Conservation (phyloP, 1,139 yeast genomes). For the Yamadazyma pseudoaaseri region DNA sequence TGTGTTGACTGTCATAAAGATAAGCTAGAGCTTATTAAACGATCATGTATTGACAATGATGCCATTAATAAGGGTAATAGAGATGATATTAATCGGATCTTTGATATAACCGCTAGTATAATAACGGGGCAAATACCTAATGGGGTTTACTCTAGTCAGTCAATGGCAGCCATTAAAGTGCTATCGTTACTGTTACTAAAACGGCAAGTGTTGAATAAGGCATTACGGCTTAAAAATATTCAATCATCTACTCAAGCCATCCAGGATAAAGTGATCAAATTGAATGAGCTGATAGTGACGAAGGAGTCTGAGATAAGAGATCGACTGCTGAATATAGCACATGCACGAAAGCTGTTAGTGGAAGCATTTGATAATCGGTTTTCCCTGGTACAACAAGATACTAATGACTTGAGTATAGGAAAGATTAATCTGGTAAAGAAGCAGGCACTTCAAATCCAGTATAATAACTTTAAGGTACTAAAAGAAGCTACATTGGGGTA, state of each 20-base stretch:
- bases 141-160: conserved; percentile 4
- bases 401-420: not conserved
- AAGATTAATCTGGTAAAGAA: conserved; percentile 27
- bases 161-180: conserved; percentile 27
- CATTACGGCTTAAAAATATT: conserved; percentile 23
- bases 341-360: conserved; percentile 2
- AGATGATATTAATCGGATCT: conserved; percentile 28
- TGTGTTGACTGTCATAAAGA: conserved; percentile 23
- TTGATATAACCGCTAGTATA: conserved; percentile 18
- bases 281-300: conserved; percentile 14
- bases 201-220: conserved; percentile 30
- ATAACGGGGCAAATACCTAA: conserved; percentile 12
- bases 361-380: not conserved
- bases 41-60: conserved; percentile 27
- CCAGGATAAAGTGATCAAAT: conserved; percentile 16
- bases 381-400: not conserved
- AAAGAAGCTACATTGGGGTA: conserved; percentile 23
- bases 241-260: conserved; percentile 18
- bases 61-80: conserved; percentile 18
- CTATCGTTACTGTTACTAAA: conserved; percentile 45
- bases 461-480: conserved; percentile 23
- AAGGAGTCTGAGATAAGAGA: conserved; percentile 12
- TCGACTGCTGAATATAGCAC: conserved; percentile 5
- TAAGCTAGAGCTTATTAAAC: conserved; percentile 20
- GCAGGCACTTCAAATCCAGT: conserved; percentile 29